Evolutionary conservation across 2,329 filamentous ascomycete species (phyloP), one percentile per base, ranked within the genome.

Genomic region (Colletotrichum orchidophilum): DNA sequence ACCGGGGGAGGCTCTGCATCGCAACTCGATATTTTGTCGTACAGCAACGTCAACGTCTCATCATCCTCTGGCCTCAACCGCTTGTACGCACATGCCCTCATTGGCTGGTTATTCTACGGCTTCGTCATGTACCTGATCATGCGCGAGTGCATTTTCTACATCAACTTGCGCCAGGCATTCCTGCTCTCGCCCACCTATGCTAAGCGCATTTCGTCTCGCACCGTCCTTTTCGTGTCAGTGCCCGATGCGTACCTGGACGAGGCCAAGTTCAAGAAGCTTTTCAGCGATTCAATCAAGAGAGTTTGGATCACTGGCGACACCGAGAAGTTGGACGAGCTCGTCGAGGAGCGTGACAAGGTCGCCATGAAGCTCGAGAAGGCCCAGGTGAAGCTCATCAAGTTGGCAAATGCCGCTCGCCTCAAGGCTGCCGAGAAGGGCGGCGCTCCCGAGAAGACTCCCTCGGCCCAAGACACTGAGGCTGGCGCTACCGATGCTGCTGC

Each of bases 81-180:
- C 74, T 92, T 94, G 80, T 98, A 93, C 80, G 96, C 95, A 0
- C 94, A 97, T 79, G 89, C 89, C n/a, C 88, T 94, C 63, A 85
- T 95, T 63, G 91, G 92, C 1, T 97, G 94, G 90, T 81, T 95
- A 60, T 98, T 94, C 82, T 95, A 93, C 80, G 90, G 89, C 55
- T 98, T 98, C 79, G 87, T 98, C 74, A 92, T 98, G 80, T 96
- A 94, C 82, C 92, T 94, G 77, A 90, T 98, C 73, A 93, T 95
- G 66, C 90, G 96, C 69, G 96, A 98, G 81, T 92, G 90, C 78
- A 93, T 98, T 76, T 97, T 92, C 87, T 97, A 94, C 82, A 93
- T 98, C 84, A 97, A 97, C 77, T 83, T 98, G 62, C 93, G 95
- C 73, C 96, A 98, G 82, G 96, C 96, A 0, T 98, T 97, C 82